Conservation (phyloP, 768 basidiomycete genomes). For the Amanita fuliginea region DNA sequence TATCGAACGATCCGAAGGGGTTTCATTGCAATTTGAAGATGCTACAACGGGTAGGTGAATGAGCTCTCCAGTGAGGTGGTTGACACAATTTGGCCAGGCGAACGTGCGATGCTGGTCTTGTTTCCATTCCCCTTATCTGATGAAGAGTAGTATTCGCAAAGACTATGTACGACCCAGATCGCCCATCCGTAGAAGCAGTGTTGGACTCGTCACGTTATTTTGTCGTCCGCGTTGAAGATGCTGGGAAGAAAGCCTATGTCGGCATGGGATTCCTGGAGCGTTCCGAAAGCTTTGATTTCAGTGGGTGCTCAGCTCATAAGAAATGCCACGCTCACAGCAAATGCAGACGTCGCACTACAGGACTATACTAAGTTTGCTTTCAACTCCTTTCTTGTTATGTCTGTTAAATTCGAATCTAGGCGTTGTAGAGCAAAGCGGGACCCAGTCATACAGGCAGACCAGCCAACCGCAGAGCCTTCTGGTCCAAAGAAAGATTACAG, state of each 20-base stretch:
- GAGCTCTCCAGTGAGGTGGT: background rate
- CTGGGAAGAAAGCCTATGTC: slow-evolving; percentile 81
- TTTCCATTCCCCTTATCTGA: slow-evolving; percentile 8
- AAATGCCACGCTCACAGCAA: background rate
- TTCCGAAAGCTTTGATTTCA: slow-evolving; percentile 86
- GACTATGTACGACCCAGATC: slow-evolving; percentile 67
- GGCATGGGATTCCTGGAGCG: slow-evolving; percentile 90
- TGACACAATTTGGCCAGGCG: background rate
- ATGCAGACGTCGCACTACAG: slow-evolving; percentile 69
- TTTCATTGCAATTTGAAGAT: slow-evolving; percentile 73
- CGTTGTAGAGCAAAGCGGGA: slow-evolving; percentile 56
- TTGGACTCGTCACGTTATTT: slow-evolving; percentile 94
- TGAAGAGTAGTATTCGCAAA: slow-evolving; percentile 67
- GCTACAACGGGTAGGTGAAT: slow-evolving; percentile 51
- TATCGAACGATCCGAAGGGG: slow-evolving; percentile 62
- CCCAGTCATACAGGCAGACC: slow-evolving; percentile 29
- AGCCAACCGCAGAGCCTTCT: slow-evolving; percentile 51
- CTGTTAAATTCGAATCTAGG: slow-evolving; percentile 20
- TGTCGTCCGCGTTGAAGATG: slow-evolving; percentile 83
- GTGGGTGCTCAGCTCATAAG: slow-evolving; percentile 32
- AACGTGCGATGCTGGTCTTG: background rate
- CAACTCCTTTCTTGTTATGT: slow-evolving; percentile 1
- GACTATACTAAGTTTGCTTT: slow-evolving; percentile 67
- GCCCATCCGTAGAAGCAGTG: slow-evolving; percentile 88
- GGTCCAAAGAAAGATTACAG: slow-evolving; percentile 92